Evolutionary conservation across 805 yeast species (phyloP).

Genomic region (Suhomyces pyralidae): DNA sequence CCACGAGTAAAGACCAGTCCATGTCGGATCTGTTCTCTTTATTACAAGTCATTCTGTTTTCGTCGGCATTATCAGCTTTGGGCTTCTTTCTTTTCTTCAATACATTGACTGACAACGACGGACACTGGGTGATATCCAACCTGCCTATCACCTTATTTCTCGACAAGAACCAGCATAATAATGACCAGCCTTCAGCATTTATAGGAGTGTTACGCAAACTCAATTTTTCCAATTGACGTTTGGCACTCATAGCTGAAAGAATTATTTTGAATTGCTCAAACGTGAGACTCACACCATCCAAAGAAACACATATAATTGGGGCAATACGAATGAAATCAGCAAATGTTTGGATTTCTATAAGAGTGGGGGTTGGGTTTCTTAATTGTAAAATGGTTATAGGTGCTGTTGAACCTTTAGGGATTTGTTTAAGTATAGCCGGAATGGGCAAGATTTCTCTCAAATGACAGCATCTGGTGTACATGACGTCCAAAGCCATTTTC

Average conservation of each 20-base stretch:
- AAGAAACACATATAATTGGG: slow-evolving; percentile 68
- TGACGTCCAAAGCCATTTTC: slow-evolving; percentile 58
- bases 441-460: slow-evolving; percentile 88
- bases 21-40: slow-evolving; percentile 61
- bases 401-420: slow-evolving; percentile 71
- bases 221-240: slow-evolving; percentile 64
- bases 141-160: slow-evolving; percentile 55
- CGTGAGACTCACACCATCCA: slow-evolving; percentile 77
- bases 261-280: slow-evolving; percentile 73
- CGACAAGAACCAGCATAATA: slow-evolving; percentile 70
- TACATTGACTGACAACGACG: slow-evolving; percentile 44
- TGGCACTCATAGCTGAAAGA: slow-evolving; percentile 65
- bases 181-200: slow-evolving; percentile 71
- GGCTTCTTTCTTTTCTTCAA: slow-evolving; percentile 35
- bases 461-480: slow-evolving; percentile 92
- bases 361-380: slow-evolving; percentile 84
- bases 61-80: background rate
- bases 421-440: slow-evolving; percentile 80
- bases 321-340: slow-evolving; percentile 86
- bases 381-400: slow-evolving; percentile 72
- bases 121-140: slow-evolving; percentile 72
- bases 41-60: slow-evolving; percentile 44
- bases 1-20: slow-evolving; percentile 80
- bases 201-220: slow-evolving; percentile 78
- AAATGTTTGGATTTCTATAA: slow-evolving; percentile 83